These are phyloP conservation scores for Lignosus rhinocerotis DNA, from an alignment of 1,284 basidiomycete species.

Conservation along the genomic window DNA sequence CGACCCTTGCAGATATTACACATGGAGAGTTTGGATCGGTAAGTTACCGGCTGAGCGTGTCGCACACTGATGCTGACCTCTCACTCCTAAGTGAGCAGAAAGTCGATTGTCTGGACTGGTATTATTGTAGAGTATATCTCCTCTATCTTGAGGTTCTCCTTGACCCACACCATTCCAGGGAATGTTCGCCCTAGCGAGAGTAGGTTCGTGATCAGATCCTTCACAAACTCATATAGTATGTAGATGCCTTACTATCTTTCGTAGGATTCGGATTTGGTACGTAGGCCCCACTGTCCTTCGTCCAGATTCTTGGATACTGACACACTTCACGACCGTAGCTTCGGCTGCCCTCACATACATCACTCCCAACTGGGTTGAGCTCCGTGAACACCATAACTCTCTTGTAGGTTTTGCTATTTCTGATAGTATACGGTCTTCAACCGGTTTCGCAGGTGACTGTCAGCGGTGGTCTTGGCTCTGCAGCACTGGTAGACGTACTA, in stretches of 20 bases:
- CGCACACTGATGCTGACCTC: not conserved
- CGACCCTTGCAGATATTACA: constrained; percentile 13
- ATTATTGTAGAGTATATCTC: constrained; percentile 11
- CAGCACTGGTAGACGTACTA: constrained; percentile 20
- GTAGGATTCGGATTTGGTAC: constrained; percentile 20
- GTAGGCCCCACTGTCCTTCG: not conserved
- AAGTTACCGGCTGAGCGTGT: not conserved
- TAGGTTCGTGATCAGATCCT: constrained; percentile 8
- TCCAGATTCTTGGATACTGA: not conserved
- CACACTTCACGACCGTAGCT: not conserved
- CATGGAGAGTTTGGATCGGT: constrained; percentile 23
- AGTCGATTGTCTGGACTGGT: constrained; percentile 9
- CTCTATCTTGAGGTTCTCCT: too few relatives aligned
- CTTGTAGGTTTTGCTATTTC: constrained; percentile 6
- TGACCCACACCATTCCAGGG: constrained; percentile 6
- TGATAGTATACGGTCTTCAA: not conserved
- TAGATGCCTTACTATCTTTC: not conserved
- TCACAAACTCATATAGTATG: too few relatives aligned
- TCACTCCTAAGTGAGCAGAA: constrained; percentile 13
- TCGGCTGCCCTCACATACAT: constrained; percentile 16
- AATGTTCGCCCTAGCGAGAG: constrained; percentile 15
- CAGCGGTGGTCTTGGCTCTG: constrained; percentile 22
- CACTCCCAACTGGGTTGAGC: constrained; percentile 13
- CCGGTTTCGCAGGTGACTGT: constrained; percentile 11
- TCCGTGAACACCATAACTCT: constrained; percentile 11